phyloP scores from a whole-genome alignment of 1,284 basidiomycete genomes.

The Schizophyllum amplum region DNA sequence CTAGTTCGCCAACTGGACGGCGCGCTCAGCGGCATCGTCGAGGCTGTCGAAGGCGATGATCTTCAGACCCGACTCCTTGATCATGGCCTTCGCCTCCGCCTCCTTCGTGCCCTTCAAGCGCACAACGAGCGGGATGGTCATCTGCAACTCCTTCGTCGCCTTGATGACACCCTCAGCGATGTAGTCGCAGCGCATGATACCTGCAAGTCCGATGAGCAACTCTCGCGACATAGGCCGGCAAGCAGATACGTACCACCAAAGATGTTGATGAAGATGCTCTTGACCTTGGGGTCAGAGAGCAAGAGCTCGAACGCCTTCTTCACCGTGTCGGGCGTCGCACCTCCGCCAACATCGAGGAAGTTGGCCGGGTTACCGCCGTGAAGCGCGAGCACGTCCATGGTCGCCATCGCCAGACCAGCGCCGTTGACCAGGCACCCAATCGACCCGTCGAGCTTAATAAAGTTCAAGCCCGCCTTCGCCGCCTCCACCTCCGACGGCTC shows the following conservation, averaged over 20 bases:
- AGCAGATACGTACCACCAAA: conserved; percentile 54
- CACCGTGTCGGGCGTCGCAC: conserved; percentile 96
- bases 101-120: conserved; percentile 97
- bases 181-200: conserved; percentile 98
- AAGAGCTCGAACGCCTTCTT: conserved; percentile 99
- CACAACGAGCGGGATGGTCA: conserved; percentile 87
- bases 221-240: not conserved
- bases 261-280: conserved; percentile 99
- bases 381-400: conserved; percentile 96
- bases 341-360: conserved; percentile 97
- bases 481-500: conserved; percentile 95
- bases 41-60: conserved; percentile 86
- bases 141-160: conserved; percentile 85
- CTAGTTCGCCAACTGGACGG: conserved; percentile 58
- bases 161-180: conserved; percentile 98
- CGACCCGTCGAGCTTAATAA: conserved; percentile 98
- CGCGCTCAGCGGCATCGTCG: conserved; percentile 81
- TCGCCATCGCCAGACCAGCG: conserved; percentile 98
- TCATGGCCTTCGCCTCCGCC: conserved; percentile 91
- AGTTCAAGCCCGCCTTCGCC: conserved; percentile 93
- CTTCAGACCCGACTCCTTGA: conserved; percentile 86
- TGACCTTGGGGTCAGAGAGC: conserved; percentile 84
- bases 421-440: conserved; percentile 99
- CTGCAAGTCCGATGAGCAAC: conserved; percentile 24
- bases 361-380: conserved; percentile 97